These are phyloP conservation scores for Aspergillus ustus DNA, from an alignment of 2,329 filamentous ascomycete genomes.

Conservation along the genomic window DNA sequence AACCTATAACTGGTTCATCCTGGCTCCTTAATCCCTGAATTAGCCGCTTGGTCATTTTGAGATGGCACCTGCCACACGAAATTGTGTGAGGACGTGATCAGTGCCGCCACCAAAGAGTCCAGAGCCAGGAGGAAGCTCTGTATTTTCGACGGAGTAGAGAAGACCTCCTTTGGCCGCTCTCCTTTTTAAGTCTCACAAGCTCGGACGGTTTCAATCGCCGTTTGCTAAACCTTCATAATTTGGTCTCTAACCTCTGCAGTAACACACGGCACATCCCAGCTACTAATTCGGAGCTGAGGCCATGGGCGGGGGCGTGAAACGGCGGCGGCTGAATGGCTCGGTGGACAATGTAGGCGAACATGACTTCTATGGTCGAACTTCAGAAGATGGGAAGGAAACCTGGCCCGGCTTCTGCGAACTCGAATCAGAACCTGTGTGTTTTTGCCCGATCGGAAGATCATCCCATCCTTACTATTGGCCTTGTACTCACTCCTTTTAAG, in stretches of 20 bases:
- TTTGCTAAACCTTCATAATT: neutral
- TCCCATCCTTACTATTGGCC: neutral
- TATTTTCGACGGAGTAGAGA: neutral
- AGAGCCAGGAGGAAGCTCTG: neutral
- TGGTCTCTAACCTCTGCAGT: neutral
- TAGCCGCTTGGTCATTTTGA: neutral
- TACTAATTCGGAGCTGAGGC: neutral
- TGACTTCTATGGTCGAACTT: slow-evolving; percentile 36
- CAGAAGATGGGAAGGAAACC: slow-evolving; percentile 42
- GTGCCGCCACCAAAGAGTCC: neutral
- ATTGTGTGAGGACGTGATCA: neutral
- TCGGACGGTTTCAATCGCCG: neutral
- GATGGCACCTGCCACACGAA: neutral
- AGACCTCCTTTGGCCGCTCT: neutral
- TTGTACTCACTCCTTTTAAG: slow-evolving; percentile 47
- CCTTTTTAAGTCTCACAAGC: neutral
- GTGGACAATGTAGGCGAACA: slow-evolving; percentile 27
- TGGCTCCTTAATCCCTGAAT: neutral
- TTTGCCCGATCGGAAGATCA: neutral
- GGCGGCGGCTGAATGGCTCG: slow-evolving; percentile 31
- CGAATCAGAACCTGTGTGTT: slow-evolving; percentile 81
- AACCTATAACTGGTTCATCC: neutral
- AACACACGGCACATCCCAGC: neutral
- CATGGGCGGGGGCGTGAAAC: slow-evolving; percentile 39
- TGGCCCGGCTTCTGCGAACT: slow-evolving; percentile 67